A percentile compares a stretch with the other conserved stretches of the same genome.
These are phyloP conservation scores for Hypoxylon sp. DNA, from an alignment of 2,329 filamentous ascomycete genomes.

Conservation along the genomic window DNA sequence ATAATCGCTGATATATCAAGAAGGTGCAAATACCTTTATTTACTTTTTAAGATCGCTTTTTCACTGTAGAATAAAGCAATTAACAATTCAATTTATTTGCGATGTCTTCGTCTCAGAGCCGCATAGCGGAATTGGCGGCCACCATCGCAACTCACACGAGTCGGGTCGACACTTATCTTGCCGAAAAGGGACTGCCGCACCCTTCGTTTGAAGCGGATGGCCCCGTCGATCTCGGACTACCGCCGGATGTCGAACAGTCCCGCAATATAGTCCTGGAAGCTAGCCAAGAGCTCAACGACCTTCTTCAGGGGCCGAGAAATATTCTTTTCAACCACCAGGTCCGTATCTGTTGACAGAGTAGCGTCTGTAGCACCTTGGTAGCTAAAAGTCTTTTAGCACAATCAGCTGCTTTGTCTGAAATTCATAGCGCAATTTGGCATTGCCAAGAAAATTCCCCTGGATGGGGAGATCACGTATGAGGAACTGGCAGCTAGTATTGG, in stretches of 20 bases:
- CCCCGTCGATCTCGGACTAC: slow-evolving; percentile 24
- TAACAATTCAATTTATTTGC: not conserved
- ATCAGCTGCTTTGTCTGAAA: slow-evolving; percentile 20
- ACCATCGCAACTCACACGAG: slow-evolving; percentile 23
- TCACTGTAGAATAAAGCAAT: too few relatives aligned
- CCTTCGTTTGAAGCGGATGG: slow-evolving; percentile 32
- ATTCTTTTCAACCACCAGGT: slow-evolving; percentile 22
- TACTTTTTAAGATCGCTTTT: too few relatives aligned
- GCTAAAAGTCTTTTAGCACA: slow-evolving; percentile 18
- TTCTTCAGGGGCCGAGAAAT: slow-evolving; percentile 29
- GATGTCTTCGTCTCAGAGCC: slow-evolving; percentile 6
- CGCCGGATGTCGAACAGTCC: slow-evolving; percentile 25
- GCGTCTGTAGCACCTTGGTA: not conserved
- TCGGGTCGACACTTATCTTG: slow-evolving; percentile 32
- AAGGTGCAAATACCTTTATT: too few relatives aligned
- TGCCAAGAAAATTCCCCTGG: slow-evolving; percentile 15
- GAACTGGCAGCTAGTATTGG: slow-evolving; percentile 20
- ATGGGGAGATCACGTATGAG: slow-evolving; percentile 13
- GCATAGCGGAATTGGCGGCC: slow-evolving; percentile 31
- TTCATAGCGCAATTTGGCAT: slow-evolving; percentile 20
- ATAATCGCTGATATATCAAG: too few relatives aligned
- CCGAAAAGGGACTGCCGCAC: slow-evolving; percentile 14
- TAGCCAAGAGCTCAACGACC: slow-evolving; percentile 31
- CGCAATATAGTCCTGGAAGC: slow-evolving; percentile 23
- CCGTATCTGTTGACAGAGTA: not conserved